Evolutionary conservation across 2,329 filamentous ascomycete genomes (phyloP).

Genomic region (Neoascochyta sp.): DNA sequence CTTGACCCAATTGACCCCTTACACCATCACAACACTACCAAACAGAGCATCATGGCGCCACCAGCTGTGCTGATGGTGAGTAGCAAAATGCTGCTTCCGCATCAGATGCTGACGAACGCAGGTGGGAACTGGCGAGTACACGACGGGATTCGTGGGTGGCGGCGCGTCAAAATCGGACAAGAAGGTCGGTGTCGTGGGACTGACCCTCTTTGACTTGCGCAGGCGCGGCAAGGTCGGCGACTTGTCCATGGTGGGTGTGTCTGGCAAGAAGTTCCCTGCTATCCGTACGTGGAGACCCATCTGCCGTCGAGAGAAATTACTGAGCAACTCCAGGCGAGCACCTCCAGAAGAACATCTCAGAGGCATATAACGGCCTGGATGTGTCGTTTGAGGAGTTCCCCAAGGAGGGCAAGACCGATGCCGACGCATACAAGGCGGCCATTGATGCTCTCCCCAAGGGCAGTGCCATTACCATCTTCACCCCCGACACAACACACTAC

Average conservation of each 20-base stretch:
- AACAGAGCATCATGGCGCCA: slow-evolving; percentile 43
- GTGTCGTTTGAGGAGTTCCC: slow-evolving; percentile 81
- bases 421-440: slow-evolving; percentile 81
- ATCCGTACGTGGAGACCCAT: slow-evolving; percentile 61
- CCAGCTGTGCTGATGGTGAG: slow-evolving; percentile 49
- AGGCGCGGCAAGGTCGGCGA: slow-evolving; percentile 82
- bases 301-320: slow-evolving; percentile 2
- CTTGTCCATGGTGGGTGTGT: slow-evolving; percentile 85
- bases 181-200: slow-evolving; percentile 88
- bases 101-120: slow-evolving; percentile 14
- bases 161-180: slow-evolving; percentile 86
- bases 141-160: slow-evolving; percentile 85
- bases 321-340: slow-evolving; percentile 62
- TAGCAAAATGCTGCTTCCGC: slow-evolving; percentile 4
- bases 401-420: slow-evolving; percentile 67
- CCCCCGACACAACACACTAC: slow-evolving; percentile 87
- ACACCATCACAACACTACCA: slow-evolving; percentile 1
- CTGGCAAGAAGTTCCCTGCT: slow-evolving; percentile 83
- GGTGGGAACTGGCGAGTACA: slow-evolving; percentile 95
- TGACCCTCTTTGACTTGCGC: slow-evolving; percentile 85
- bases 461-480: slow-evolving; percentile 94
- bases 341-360: slow-evolving; percentile 78
- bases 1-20: slow-evolving; percentile 4
- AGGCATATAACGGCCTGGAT: slow-evolving; percentile 86
- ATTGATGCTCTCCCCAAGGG: slow-evolving; percentile 79